A percentile compares a stretch with the other conserved stretches of the same genome.
Evolutionary conservation across 768 basidiomycete genomes (phyloP).

Genomic region (Russula foetens): DNA sequence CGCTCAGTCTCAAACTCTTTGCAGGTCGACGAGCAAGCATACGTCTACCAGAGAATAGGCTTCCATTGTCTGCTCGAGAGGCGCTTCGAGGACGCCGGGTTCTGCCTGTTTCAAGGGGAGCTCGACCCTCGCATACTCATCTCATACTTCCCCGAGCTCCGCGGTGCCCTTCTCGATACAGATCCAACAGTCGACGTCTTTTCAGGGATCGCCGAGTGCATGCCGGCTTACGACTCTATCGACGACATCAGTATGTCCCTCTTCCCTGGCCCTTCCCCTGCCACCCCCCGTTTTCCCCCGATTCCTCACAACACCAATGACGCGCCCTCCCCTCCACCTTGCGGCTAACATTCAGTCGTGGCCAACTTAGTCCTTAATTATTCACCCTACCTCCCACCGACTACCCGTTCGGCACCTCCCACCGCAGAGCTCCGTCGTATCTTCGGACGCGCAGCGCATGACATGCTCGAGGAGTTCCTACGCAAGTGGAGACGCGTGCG

Average conservation of each 20-base stretch:
- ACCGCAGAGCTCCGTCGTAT: constrained; percentile 61
- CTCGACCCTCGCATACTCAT: constrained; percentile 80
- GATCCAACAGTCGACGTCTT: constrained; percentile 61
- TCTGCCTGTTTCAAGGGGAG: constrained; percentile 67
- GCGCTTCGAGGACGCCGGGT: constrained; percentile 75
- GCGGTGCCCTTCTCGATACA: constrained; percentile 49
- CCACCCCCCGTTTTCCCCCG: not conserved
- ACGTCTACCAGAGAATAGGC: constrained; percentile 76
- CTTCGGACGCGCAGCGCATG: constrained; percentile 53
- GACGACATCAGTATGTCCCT: constrained; percentile 79
- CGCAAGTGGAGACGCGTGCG: constrained; percentile 48
- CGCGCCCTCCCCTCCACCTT: constrained; percentile 33
- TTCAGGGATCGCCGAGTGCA: constrained; percentile 62
- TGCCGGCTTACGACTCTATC: constrained; percentile 60
- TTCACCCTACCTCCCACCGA: constrained; percentile 73
- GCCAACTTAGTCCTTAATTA: constrained; percentile 89
- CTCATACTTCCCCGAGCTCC: constrained; percentile 72
- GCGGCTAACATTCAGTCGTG: constrained; percentile 75
- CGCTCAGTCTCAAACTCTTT: not conserved
- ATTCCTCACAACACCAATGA: constrained; percentile 20
- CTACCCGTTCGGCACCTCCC: constrained; percentile 58
- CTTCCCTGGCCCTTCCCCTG: not conserved
- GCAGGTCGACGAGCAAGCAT: constrained; percentile 62
- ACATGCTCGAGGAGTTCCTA: constrained; percentile 69
- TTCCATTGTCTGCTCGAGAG: constrained; percentile 74